These are phyloP conservation scores for Candida arabinofermentans DNA, from an alignment of 805 yeast species.

Conservation along the genomic window DNA sequence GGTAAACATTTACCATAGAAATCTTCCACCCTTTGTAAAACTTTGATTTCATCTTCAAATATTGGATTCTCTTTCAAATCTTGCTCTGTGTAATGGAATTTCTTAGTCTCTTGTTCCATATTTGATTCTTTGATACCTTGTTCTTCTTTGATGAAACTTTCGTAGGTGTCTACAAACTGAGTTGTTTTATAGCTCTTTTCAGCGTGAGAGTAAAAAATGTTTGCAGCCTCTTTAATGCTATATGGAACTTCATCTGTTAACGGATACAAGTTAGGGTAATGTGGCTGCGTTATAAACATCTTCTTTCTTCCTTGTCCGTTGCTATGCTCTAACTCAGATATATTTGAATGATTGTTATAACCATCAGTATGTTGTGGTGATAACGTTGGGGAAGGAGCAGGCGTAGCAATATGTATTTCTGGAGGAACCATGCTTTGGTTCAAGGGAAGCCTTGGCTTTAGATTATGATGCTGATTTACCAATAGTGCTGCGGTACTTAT, in stretches of 20 bases:
- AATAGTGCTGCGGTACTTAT: slow-evolving; percentile 26
- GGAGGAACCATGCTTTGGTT: slow-evolving; percentile 30
- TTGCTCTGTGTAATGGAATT: slow-evolving; percentile 21
- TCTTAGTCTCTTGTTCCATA: neutral
- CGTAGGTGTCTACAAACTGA: slow-evolving; percentile 71
- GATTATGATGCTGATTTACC: slow-evolving; percentile 30
- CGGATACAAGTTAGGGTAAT: slow-evolving; percentile 32
- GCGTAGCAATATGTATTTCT: slow-evolving; percentile 73
- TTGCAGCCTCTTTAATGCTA: slow-evolving; percentile 77
- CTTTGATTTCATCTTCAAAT: slow-evolving; percentile 32
- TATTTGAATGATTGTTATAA: slow-evolving; percentile 22
- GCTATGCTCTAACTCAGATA: slow-evolving; percentile 27
- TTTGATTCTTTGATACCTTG: slow-evolving; percentile 13
- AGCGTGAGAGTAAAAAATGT: slow-evolving; percentile 57
- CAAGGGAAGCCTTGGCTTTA: slow-evolving; percentile 31
- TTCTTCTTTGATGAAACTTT: slow-evolving; percentile 67
- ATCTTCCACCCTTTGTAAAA: slow-evolving; percentile 53
- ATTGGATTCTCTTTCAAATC: slow-evolving; percentile 34
- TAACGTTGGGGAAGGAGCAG: slow-evolving; percentile 78
- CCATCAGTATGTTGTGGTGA: slow-evolving; percentile 41
- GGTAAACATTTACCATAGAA: slow-evolving; percentile 54
- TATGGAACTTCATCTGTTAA: slow-evolving; percentile 47
- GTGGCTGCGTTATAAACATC: slow-evolving; percentile 30
- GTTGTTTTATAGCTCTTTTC: slow-evolving; percentile 62
- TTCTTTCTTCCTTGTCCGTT: slow-evolving; percentile 31